phyloP scores from a whole-genome alignment of 139 green algal species.

The Volvox reticuliferus region DNA sequence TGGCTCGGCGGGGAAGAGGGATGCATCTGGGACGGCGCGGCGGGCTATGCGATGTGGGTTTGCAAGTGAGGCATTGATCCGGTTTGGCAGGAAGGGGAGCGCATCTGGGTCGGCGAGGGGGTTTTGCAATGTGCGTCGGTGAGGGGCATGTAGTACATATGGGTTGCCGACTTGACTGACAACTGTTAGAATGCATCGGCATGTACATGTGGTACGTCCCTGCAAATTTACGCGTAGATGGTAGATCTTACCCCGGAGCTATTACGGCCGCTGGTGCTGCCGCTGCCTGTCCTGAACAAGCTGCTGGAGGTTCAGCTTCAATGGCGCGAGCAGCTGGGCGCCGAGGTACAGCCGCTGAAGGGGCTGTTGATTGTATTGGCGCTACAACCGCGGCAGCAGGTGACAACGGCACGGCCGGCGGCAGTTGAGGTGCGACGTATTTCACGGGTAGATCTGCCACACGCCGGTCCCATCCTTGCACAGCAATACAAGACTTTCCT shows the following conservation, averaged over 20 bases:
- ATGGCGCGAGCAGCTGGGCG: not conserved
- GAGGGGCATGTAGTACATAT: not conserved
- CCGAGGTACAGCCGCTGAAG: not conserved
- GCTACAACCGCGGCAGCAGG: not conserved
- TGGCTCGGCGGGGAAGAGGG: too few species aligned
- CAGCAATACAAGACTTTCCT: too few species aligned
- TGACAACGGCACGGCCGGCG: not conserved
- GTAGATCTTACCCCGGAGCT: not conserved
- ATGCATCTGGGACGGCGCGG: too few species aligned
- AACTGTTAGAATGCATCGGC: too few species aligned
- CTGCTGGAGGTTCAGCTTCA: not conserved
- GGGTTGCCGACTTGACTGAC: too few species aligned
- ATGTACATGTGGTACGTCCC: too few species aligned
- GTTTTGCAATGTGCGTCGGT: too few species aligned
- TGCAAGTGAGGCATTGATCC: too few species aligned
- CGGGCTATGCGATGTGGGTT: too few species aligned
- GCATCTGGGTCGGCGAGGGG: too few species aligned
- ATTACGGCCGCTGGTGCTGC: not conserved
- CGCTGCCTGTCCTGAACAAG: not conserved
- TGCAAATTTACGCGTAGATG: not conserved
- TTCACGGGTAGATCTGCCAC: not conserved
- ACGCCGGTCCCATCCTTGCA: not conserved
- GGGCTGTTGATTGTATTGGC: not conserved
- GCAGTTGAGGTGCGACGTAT: slow-evolving; percentile 1
- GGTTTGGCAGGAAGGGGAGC: not conserved